Evolutionary conservation across 208 protist genomes (phyloP), one percentile per base, ranked within the genome.

Genomic region (Angomonas ambiguus): DNA sequence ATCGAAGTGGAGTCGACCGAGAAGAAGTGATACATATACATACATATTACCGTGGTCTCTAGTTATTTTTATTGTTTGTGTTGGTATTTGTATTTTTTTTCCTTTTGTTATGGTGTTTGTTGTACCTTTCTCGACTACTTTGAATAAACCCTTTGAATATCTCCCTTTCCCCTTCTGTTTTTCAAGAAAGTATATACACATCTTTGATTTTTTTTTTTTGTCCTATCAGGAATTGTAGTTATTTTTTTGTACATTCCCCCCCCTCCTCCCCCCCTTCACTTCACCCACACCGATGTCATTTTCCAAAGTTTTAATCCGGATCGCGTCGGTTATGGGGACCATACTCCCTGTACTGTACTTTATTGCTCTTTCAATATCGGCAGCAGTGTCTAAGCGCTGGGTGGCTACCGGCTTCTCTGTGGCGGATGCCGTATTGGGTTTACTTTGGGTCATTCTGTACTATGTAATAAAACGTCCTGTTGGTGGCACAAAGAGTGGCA

Each of bases 1-100:
- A 79, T 90, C 48, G 63, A 74, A 18, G 49, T 85, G 27, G 85
- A 93, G 58, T 69, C 64, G 13, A 28, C 41, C 22, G 51, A 24
- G 22, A 65, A 49, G 60, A 30, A 16, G 4, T 3, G 27, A 61
- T 33, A 22, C 30, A 61, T 61, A 61, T 61, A 22, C 30, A 45
- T 58, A 27, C 18, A 34, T 34, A 32, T 51, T 34, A 34, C n/a
- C 6, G 25, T 60, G 64, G 22, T 30, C 49, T 27, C n/a, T 42
- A 20, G 33, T 67, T 73, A 30, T 62, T 18, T 51, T 55, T 66
- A n/a, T 1, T n/a, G n/a, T n/a, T n/a, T n/a, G n/a, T 34, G 24
- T 16, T 18, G 24, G 28, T n/a, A 60, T 8, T 2, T 63, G 51
- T 53, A 24, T 42, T 56, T 51, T 62, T 51, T 35, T 66, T 70